Evolutionary conservation across 805 yeast species (phyloP), one percentile per base, ranked within the genome.

Genomic region (Candida anglica): DNA sequence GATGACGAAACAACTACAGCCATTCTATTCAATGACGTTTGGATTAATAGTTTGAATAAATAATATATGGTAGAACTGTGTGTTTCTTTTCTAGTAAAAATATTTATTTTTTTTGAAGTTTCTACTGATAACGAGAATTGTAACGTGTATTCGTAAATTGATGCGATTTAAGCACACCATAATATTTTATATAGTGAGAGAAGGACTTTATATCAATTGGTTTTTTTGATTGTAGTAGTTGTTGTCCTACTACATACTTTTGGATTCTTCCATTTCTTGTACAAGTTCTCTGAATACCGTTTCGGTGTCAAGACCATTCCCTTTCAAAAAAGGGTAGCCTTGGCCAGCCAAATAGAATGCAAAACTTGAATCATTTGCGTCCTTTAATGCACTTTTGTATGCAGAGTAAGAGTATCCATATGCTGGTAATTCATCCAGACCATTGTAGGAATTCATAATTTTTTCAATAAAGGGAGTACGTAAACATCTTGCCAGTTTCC

Each of bases 401-500:
- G 60, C 68, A 33, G 40, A 34, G 31, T 65, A 65, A 27, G 52
- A 40, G 34, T 44, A 54, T 6, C 68, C 65, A 45, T 59, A 66
- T 15, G 56, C 53, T 3, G 71, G 71, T 26, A 62, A 53, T 8
- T 30, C 25, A 9, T 19, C 15, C 3, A 27, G 23, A 8, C 27
- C 17, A 9, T 30, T 11, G 6, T 29, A 21, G 11, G 19, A 20
- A 16, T 22, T 14, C 3, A 46, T 31, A 25, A 66, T 42, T 5
- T 32, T 22, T 11, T 41, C 42, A 10, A 68, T 49, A 36, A 67
- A 68, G 2, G 60, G 56, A 3, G 73, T 65, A 10, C 36, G 37
- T 3, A 68, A 36, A 7, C 68, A 46, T 36, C 73, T 43, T 1
- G 73, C 72, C 7, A 47, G 42, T 33, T 58, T 54, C 0, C 73